Conservation (phyloP, 2,329 filamentous ascomycete species). For the Aspergillus udagawae region DNA sequence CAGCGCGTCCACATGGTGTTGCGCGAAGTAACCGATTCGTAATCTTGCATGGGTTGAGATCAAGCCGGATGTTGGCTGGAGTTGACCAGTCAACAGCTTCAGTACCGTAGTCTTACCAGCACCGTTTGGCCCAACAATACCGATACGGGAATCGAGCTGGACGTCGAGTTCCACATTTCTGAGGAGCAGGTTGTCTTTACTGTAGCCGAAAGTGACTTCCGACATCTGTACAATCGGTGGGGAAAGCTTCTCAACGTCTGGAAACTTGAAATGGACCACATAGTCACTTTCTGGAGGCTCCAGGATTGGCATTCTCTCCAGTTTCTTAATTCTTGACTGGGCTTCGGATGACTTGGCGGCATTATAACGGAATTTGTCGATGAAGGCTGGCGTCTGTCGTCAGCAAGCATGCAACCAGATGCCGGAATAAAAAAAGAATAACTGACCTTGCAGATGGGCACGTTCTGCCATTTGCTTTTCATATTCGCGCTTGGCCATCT, state of each 20-base stretch:
- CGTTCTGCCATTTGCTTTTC: conserved; percentile 96
- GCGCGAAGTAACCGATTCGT: conserved; percentile 92
- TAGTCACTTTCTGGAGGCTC: conserved; percentile 91
- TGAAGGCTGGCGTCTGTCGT: conserved; percentile 60
- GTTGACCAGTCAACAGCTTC: conserved; percentile 88
- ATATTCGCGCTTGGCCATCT: conserved; percentile 94
- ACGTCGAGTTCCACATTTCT: conserved; percentile 90
- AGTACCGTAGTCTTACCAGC: conserved; percentile 98
- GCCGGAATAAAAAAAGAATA: neutral
- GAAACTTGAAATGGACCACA: conserved; percentile 94
- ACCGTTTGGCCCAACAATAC: conserved; percentile 98
- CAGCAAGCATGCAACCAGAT: conserved; percentile 1
- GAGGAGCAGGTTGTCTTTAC: conserved; percentile 71
- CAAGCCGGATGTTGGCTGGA: conserved; percentile 70
- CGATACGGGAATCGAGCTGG: conserved; percentile 95
- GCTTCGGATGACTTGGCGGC: conserved; percentile 98
- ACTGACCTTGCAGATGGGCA: conserved; percentile 73
- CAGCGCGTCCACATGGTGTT: conserved; percentile 95
- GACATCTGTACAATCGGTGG: conserved; percentile 98
- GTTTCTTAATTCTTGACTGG: conserved; percentile 97
- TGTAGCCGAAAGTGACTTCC: conserved; percentile 86
- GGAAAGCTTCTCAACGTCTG: conserved; percentile 94
- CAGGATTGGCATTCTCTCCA: conserved; percentile 93
- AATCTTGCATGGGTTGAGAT: conserved; percentile 87
- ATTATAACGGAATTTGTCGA: conserved; percentile 99